These are phyloP conservation scores for Anisodus acutangulus DNA, from an alignment of 257 asterid genomes.

Conservation along the genomic window DNA sequence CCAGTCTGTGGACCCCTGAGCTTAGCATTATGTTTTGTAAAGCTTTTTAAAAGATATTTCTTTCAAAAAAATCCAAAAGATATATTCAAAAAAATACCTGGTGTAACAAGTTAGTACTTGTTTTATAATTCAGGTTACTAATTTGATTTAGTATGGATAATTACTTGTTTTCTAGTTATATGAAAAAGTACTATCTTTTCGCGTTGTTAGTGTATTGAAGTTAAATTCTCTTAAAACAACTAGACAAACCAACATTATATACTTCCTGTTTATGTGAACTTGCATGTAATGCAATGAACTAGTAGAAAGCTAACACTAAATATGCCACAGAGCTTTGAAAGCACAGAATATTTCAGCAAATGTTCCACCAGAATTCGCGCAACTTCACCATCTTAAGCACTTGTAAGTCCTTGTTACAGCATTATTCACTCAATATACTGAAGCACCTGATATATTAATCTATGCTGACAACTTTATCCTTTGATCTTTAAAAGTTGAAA, in stretches of 20 bases:
- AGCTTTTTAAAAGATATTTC: not conserved
- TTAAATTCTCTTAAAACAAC: not conserved
- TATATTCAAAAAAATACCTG: not conserved
- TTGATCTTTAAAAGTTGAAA: not conserved
- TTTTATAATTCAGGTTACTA: not conserved
- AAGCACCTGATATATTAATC: conserved; percentile 29
- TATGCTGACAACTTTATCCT: not conserved
- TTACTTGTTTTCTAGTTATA: not conserved
- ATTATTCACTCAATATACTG: not conserved
- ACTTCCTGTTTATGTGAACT: conserved; percentile 1
- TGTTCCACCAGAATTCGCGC: conserved; percentile 72
- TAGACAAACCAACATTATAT: not conserved
- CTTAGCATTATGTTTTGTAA: not conserved
- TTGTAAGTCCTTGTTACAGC: conserved; percentile 55
- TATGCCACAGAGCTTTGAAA: conserved; percentile 71
- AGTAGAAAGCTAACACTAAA: conserved; percentile 15
- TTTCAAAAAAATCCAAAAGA: not conserved
- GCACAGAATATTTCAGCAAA: conserved; percentile 76
- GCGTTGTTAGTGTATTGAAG: not conserved
- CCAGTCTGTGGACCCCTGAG: conserved; percentile 9
- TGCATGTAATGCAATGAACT: not conserved
- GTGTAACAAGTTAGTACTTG: not conserved
- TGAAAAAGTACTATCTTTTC: not conserved
- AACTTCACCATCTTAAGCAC: conserved; percentile 66
- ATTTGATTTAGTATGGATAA: not conserved